phyloP scores from a whole-genome alignment of 257 asterid genomes.

The Rehmannia glutinosa region DNA sequence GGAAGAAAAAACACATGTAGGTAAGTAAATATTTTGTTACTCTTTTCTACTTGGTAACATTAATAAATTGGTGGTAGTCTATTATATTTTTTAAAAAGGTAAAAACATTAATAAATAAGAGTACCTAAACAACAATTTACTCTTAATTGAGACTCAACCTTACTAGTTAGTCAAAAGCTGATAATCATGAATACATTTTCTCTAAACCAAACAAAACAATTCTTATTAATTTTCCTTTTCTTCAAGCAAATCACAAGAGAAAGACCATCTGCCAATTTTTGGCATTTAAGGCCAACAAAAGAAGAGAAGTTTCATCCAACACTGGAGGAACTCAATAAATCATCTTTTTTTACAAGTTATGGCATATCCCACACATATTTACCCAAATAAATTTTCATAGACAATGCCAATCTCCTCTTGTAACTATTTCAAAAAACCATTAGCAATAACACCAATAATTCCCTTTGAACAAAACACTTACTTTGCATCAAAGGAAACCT shows the following conservation, averaged over 20 bases:
- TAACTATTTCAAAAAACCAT: not conserved
- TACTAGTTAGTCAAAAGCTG: no score
- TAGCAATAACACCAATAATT: not conserved
- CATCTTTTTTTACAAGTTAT: constrained; percentile 3
- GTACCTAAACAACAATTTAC: no score
- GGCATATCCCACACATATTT: constrained; percentile 4
- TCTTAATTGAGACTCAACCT: no score
- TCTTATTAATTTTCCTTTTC: not conserved
- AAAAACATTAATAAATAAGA: no score
- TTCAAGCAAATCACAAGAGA: not conserved
- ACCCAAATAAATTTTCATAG: constrained; percentile 11
- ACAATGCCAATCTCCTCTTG: not conserved
- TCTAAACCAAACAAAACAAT: not conserved
- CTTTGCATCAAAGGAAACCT: not conserved
- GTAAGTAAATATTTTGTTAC: no score
- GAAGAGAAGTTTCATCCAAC: not conserved
- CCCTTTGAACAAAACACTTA: not conserved
- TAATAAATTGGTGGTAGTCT: no score
- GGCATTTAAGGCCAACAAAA: not conserved
- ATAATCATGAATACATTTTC: no score
- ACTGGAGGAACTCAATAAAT: not conserved
- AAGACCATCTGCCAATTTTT: not conserved
- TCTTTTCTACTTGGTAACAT: no score
- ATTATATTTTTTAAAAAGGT: no score
- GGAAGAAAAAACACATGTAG: no score